Evolutionary conservation across 495 filamentous ascomycete genomes (phyloP).

Genomic region (Stereocaulon alpinum): DNA sequence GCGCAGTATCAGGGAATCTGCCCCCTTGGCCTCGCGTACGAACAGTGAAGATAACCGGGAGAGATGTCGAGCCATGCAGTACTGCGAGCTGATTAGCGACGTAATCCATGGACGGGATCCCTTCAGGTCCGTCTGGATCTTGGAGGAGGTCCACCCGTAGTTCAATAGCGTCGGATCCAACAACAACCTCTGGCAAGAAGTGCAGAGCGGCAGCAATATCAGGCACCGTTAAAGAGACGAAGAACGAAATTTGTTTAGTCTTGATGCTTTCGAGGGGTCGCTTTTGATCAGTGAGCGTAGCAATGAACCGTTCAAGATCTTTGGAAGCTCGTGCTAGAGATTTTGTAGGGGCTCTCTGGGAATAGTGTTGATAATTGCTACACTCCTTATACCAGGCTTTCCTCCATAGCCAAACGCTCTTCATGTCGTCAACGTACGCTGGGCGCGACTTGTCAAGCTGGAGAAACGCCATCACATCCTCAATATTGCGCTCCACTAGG

Average conservation of each 20-base stretch:
- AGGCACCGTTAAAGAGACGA: constrained; percentile 81
- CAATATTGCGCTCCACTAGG: constrained; percentile 77
- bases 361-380: constrained; percentile 92
- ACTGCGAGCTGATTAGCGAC: constrained; percentile 73
- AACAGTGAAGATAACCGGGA: constrained; percentile 90
- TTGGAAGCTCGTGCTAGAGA: constrained; percentile 51
- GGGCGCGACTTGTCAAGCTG: constrained; percentile 84
- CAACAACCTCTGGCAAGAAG: constrained; percentile 57
- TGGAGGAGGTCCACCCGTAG: constrained; percentile 83
- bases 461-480: constrained; percentile 81
- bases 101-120: constrained; percentile 58
- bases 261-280: constrained; percentile 54
- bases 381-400: constrained; percentile 89
- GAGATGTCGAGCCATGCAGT: constrained; percentile 59
- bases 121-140: constrained; percentile 51
- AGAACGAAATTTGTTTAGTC: constrained; percentile 74
- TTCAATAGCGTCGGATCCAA: constrained; percentile 90
- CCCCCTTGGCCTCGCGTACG: constrained; percentile 81
- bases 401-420: constrained; percentile 81
- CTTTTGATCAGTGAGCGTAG: constrained; percentile 57
- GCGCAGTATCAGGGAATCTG: constrained; percentile 69
- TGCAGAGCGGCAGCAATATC: constrained; percentile 52
- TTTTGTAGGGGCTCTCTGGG: constrained; percentile 45
- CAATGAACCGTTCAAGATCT: constrained; percentile 73
- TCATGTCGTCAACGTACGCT: constrained; percentile 89